Evolutionary conservation across 1,139 yeast species (phyloP).

Genomic region (Pichia norvegensis): DNA sequence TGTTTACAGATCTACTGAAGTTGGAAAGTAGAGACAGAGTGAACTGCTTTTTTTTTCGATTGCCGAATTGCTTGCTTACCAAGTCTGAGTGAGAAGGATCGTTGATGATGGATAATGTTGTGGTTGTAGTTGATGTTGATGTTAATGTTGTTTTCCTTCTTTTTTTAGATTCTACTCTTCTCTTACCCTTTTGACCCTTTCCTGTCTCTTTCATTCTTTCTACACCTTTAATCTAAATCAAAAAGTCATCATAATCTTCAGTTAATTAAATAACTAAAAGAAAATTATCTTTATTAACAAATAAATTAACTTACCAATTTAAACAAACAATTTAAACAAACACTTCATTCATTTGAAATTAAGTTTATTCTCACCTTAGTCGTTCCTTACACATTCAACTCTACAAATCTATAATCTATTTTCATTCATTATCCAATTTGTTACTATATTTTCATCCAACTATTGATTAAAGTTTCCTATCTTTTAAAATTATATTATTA

Average conservation of each 20-base stretch:
- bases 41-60: no score
- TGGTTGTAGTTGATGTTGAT: background rate
- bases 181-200: background rate
- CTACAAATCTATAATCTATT: background rate
- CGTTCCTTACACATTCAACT: constrained; percentile 19
- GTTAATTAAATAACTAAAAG: background rate
- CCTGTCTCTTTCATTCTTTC: background rate
- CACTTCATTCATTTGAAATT: no score
- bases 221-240: background rate
- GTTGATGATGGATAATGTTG: no score
- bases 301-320: no score
- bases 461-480: background rate
- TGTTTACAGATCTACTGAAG: no score
- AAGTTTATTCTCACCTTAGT: constrained; percentile 22
- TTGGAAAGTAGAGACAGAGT: no score
- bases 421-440: no score
- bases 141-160: background rate
- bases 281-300: no score
- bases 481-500: background rate
- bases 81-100: no score
- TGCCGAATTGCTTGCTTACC: no score
- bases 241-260: background rate
- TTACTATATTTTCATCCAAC: background rate
- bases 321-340: no score
- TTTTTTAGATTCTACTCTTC: background rate